Base-by-base conservation (phyloP, 1,284 basidiomycete species). In the Papiliotrema fonsecae region DNA sequence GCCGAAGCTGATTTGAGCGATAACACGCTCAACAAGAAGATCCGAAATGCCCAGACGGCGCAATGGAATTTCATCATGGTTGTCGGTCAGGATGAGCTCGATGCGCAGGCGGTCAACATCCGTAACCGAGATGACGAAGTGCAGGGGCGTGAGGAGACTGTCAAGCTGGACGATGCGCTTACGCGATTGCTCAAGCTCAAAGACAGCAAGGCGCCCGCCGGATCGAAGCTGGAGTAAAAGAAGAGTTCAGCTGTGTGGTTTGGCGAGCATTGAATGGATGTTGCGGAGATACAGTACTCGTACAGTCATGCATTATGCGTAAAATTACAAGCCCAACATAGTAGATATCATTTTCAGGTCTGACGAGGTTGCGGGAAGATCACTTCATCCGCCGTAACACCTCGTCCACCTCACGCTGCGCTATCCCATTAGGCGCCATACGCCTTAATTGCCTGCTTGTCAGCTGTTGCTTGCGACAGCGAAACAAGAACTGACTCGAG, bases 31-130 rank as follows among this genome's bases (percentile, higher is more conserved):
- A 86, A 83, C 56, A 98, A 98, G 82, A 98, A 97, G 81, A 90
- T 98, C 64, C 81, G 89, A 26, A 93, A 91, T 65, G 89, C 86
- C 26, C 88, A 93, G 73, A 82, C 91, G 57, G 85, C 88, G 25
- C 90, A 93, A 69, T 96, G 96, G 78, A 98, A 97, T 77, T 97
- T 97, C 71, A 90, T 97, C 62, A 80, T 97, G 56, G 91, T 98
- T 52, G 94, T 97, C 41, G 96, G 96, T 25, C 85, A 94, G 69
- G 87, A 91, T 58, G 96, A 99, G 75, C 76, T 87, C 50, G 83
- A 91, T 55, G 78, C 79, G 38, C 79, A 81, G 45, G 88, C 91
- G 3, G 93, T 98, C 65, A 98, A 98, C 69, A 85, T 97, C 27
- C 83, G 94, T 53, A 97, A 97, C 74, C 82, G 92, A 32, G 92